A percentile compares a stretch with the other conserved stretches of the same genome.
These are phyloP conservation scores for Crithidia bombi DNA, from an alignment of 208 protist species.

Conservation along the genomic window DNA sequence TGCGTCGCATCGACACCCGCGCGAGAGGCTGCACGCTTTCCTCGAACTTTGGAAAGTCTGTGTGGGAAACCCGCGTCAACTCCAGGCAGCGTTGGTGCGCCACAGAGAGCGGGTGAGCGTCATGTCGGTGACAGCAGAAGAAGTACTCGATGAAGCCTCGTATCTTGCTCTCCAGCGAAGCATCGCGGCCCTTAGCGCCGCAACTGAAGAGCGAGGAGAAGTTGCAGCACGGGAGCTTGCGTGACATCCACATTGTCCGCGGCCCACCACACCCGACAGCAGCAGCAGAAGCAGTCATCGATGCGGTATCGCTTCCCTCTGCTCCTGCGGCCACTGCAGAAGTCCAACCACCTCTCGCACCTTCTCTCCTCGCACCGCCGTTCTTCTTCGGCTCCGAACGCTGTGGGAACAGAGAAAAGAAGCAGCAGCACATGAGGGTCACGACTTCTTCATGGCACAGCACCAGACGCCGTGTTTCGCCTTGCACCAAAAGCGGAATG, in stretches of 20 bases:
- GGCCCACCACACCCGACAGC: background rate
- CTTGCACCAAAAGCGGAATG: conserved; percentile 36
- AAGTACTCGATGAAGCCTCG: conserved; percentile 70
- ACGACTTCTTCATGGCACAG: conserved; percentile 42
- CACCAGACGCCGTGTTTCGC: conserved; percentile 27
- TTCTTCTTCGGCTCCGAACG: conserved; percentile 30
- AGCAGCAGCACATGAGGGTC: conserved; percentile 56
- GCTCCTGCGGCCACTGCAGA: no score
- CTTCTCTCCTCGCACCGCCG: background rate
- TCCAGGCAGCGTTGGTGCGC: conserved; percentile 35
- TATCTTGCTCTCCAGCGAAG: conserved; percentile 52
- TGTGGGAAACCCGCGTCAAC: conserved; percentile 39
- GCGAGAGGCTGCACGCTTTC: conserved; percentile 35
- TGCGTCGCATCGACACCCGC: conserved; percentile 25
- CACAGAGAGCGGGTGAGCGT: conserved; percentile 10
- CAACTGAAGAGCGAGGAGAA: conserved; percentile 56
- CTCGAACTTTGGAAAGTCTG: conserved; percentile 48
- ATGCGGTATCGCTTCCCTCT: background rate
- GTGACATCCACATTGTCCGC: conserved; percentile 22
- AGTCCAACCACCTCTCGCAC: background rate
- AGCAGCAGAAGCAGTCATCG: background rate
- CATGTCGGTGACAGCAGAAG: conserved; percentile 28
- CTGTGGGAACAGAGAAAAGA: conserved; percentile 75
- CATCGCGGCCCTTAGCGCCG: conserved; percentile 15
- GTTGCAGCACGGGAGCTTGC: conserved; percentile 47